A percentile compares a stretch with the other conserved stretches of the same genome.
These are phyloP conservation scores for Corchorus capsularis DNA, from an alignment of 345 rosid genomes.

Conservation along the genomic window DNA sequence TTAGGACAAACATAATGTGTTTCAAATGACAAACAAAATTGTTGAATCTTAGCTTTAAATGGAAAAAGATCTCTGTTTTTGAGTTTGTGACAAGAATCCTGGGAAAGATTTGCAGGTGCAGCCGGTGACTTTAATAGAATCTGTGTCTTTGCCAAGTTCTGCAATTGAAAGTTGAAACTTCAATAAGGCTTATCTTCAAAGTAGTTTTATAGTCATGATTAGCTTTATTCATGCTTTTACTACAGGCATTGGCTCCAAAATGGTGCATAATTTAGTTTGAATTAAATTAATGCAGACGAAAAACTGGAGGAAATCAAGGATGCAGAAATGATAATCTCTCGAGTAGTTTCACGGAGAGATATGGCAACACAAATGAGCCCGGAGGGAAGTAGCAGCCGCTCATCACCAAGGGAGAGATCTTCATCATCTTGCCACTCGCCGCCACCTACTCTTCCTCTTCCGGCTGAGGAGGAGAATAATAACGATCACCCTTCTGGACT, in stretches of 20 bases:
- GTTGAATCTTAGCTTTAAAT: not conserved
- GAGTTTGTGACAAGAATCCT: not conserved
- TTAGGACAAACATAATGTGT: not conserved
- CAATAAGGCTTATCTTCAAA: not conserved
- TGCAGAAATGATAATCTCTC: constrained; percentile 41
- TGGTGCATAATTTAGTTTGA: not conserved
- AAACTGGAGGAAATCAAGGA: constrained; percentile 43
- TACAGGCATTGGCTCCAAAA: not conserved
- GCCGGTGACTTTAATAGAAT: not conserved
- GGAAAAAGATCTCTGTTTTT: not conserved
- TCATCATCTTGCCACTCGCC: constrained; percentile 44
- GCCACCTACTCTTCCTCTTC: constrained; percentile 35
- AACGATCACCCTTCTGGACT: constrained; percentile 40
- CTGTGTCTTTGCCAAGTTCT: not conserved
- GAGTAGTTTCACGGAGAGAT: constrained; percentile 65
- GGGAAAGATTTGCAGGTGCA: too few relatives aligned
- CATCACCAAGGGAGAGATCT: constrained; percentile 45
- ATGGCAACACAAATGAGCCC: constrained; percentile 97
- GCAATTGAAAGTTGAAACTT: not conserved
- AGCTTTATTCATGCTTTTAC: not conserved
- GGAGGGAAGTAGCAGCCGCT: constrained; percentile 41
- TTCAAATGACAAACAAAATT: not conserved
- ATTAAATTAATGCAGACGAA: constrained; percentile 51
- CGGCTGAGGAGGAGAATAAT: constrained; percentile 35
- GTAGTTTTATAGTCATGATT: not conserved